phyloP scores from a whole-genome alignment of 1,284 basidiomycete genomes.

The Ustilago shanxiensis region DNA sequence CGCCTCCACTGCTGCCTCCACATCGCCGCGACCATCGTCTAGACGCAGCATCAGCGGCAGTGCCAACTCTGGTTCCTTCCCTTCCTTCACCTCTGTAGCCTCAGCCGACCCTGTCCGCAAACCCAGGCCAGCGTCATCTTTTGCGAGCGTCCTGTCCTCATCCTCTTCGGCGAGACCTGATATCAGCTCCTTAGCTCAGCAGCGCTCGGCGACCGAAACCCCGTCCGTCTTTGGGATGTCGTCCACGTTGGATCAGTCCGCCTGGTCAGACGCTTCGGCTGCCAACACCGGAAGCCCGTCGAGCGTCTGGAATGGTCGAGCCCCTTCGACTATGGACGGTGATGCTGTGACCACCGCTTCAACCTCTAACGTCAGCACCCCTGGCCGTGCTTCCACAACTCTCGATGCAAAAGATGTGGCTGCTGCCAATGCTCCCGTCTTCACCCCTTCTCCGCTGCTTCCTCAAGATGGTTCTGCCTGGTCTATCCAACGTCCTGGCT shows the following conservation, averaged over 20 bases:
- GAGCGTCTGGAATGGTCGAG: constrained; percentile 49
- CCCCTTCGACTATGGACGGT: constrained; percentile 37
- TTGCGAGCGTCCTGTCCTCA: constrained; percentile 2
- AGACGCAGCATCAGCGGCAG: constrained; percentile 41
- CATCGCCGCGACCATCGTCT: constrained; percentile 6
- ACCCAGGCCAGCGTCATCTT: constrained; percentile 1
- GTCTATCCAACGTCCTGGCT: constrained; percentile 23
- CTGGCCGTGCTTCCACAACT: constrained; percentile 25
- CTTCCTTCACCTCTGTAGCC: constrained; percentile 13
- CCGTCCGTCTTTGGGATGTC: constrained; percentile 26
- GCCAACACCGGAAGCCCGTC: constrained; percentile 31
- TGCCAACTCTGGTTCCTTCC: constrained; percentile 8
- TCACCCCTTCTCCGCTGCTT: constrained; percentile 39
- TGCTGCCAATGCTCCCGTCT: constrained; percentile 24
- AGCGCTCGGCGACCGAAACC: constrained; percentile 13
- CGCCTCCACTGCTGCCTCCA: not conserved
- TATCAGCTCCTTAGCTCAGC: not conserved
- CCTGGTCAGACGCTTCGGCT: constrained; percentile 42
- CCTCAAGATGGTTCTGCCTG: constrained; percentile 46
- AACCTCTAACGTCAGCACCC: constrained; percentile 50
- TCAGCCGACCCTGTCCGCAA: not conserved
- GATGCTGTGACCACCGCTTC: constrained; percentile 44
- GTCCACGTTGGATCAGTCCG: constrained; percentile 34
- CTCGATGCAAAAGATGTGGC: constrained; percentile 27
- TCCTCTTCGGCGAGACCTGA: not conserved